Evolutionary conservation across 2,329 filamentous ascomycete species (phyloP).

Genomic region (Penicillium decumbens): DNA sequence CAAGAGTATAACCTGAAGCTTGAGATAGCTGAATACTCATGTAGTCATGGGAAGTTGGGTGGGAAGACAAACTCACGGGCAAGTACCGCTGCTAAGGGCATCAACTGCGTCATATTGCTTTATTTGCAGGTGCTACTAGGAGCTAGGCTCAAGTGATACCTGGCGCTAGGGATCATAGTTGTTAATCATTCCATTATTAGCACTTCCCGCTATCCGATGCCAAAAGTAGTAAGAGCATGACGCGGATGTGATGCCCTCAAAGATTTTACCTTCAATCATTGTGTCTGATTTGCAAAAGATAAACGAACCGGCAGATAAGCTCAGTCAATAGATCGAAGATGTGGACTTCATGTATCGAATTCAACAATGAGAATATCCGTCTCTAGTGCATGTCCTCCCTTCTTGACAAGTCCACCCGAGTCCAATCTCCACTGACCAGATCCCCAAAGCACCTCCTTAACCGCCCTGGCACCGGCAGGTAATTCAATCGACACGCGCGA

Average conservation of each 20-base stretch:
- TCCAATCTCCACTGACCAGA: slow-evolving; percentile 4
- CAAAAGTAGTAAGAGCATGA: not conserved
- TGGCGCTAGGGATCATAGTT: too few species aligned
- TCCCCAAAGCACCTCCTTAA: slow-evolving; percentile 12
- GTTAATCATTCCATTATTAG: too few species aligned
- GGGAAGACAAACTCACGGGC: not conserved
- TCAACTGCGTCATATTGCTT: too few species aligned
- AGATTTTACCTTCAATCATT: too few species aligned
- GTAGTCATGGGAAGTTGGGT: not conserved
- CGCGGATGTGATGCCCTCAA: not conserved
- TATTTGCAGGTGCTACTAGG: too few species aligned
- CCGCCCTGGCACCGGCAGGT: slow-evolving; percentile 1
- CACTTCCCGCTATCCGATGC: not conserved
- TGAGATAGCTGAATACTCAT: not conserved
- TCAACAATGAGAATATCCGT: slow-evolving; percentile 15
- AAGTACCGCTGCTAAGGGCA: too few species aligned
- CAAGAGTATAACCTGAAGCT: not conserved
- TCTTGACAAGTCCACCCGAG: slow-evolving; percentile 7
- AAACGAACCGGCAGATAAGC: too few species aligned
- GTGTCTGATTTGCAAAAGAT: too few species aligned
- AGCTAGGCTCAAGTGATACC: too few species aligned
- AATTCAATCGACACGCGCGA: slow-evolving; percentile 9
- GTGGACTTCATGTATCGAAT: not conserved
- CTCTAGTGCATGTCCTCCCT: slow-evolving; percentile 4
- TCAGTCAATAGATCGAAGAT: not conserved